Evolutionary conservation across 352 stramenopile species (phyloP).

Genomic region (Pythium scleroteichum): DNA sequence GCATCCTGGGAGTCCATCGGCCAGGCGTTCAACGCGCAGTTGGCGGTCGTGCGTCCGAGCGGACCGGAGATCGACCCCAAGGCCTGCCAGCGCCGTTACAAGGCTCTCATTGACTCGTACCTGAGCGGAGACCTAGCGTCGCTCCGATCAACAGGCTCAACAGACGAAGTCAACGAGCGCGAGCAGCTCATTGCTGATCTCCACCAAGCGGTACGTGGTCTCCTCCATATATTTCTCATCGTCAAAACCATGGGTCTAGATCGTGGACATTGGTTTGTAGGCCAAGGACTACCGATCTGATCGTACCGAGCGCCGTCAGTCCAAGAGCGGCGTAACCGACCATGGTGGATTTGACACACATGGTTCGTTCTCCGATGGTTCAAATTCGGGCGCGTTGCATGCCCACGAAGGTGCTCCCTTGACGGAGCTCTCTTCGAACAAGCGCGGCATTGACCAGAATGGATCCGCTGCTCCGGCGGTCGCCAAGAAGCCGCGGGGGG

Average conservation of each 20-base stretch:
- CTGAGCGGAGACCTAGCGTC: constrained; percentile 26
- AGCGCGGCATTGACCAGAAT: constrained; percentile 22
- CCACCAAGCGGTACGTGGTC: constrained; percentile 18
- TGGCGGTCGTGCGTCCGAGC: constrained; percentile 16
- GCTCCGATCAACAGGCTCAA: constrained; percentile 21
- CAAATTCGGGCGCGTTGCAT: neutral
- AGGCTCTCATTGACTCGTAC: constrained; percentile 27
- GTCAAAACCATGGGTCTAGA: too few species aligned
- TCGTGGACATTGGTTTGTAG: neutral
- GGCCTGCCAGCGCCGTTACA: constrained; percentile 26
- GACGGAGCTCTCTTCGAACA: constrained; percentile 11
- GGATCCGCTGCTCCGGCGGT: neutral
- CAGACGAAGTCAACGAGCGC: constrained; percentile 25
- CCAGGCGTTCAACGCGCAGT: constrained; percentile 25
- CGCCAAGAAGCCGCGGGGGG: constrained; percentile 16
- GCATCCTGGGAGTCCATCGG: constrained; percentile 26
- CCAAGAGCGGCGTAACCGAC: constrained; percentile 12
- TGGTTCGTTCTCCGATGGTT: constrained; percentile 1
- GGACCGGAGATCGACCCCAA: constrained; percentile 25
- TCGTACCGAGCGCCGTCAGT: constrained; percentile 17
- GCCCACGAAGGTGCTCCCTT: neutral
- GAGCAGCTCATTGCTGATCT: constrained; percentile 29
- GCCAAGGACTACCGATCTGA: constrained; percentile 24
- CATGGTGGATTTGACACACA: constrained; percentile 11
- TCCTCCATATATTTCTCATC: too few species aligned